Evolutionary conservation across 768 basidiomycete genomes (phyloP).

Genomic region (Scleroderma bovista): DNA sequence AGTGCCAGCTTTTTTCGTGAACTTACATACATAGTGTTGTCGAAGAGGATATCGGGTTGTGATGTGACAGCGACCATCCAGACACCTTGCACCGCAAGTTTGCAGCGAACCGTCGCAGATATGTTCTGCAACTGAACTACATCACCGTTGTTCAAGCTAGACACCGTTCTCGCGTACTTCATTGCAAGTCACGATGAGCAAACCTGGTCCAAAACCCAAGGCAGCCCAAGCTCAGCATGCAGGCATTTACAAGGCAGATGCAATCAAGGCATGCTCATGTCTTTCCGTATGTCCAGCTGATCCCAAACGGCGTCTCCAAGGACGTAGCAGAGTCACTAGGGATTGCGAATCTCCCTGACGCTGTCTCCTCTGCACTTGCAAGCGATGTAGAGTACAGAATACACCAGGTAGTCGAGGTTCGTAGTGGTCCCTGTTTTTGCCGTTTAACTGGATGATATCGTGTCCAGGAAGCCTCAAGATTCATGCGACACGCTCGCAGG

Average conservation of each 20-base stretch:
- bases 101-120: no score
- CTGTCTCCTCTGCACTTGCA: constrained; percentile 78
- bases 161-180: not conserved
- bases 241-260: constrained; percentile 59
- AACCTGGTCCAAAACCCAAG: constrained; percentile 43
- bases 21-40: no score
- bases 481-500: constrained; percentile 91
- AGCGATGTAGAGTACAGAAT: constrained; percentile 97
- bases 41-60: no score
- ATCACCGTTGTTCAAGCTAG: no score
- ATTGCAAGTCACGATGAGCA: no score
- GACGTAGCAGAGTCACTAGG: constrained; percentile 88
- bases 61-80: no score
- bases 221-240: constrained; percentile 44
- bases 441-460: not conserved
- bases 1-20: no score
- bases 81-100: no score
- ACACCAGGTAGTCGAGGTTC: constrained; percentile 89
- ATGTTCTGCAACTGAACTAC: no score
- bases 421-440: constrained; percentile 5
- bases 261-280: constrained; percentile 46
- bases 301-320: constrained; percentile 35
- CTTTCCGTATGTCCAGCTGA: constrained; percentile 4
- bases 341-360: constrained; percentile 67
- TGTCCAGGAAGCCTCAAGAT: constrained; percentile 80